Evolutionary conservation across 2,329 filamentous ascomycete species (phyloP).

Genomic region (Diaporthe velutina): DNA sequence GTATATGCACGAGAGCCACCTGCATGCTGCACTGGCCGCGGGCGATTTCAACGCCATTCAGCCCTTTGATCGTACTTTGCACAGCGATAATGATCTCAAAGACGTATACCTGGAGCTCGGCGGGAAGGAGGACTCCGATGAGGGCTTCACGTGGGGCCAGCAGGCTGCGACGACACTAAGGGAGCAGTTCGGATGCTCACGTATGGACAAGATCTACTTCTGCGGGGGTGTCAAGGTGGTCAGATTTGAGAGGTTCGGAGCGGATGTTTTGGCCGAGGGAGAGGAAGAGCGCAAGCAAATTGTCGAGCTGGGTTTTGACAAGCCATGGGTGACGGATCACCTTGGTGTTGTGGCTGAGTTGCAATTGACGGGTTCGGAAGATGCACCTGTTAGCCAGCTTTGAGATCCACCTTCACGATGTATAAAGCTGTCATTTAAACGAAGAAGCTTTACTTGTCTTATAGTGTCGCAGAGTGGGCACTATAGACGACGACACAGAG

Average conservation of each 20-base stretch:
- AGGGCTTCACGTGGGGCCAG: slow-evolving; percentile 70
- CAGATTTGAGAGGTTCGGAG: slow-evolving; percentile 62
- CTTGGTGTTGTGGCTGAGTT: slow-evolving; percentile 54
- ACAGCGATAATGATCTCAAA: slow-evolving; percentile 59
- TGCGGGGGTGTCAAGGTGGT: slow-evolving; percentile 51
- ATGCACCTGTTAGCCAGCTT: background rate
- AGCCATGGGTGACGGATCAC: slow-evolving; percentile 65
- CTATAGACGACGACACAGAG: no score
- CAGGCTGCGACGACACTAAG: slow-evolving; percentile 58
- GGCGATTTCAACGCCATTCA: slow-evolving; percentile 72
- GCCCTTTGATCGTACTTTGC: slow-evolving; percentile 62
- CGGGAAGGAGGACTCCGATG: slow-evolving; percentile 61
- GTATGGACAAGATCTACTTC: slow-evolving; percentile 72
- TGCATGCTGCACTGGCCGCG: slow-evolving; percentile 59
- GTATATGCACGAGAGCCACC: slow-evolving; percentile 54
- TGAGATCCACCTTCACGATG: background rate
- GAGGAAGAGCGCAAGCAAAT: slow-evolving; percentile 49
- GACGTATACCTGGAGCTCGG: slow-evolving; percentile 67
- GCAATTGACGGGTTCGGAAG: background rate
- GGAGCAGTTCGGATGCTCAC: slow-evolving; percentile 60
- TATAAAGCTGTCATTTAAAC: no score
- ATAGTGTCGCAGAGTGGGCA: no score
- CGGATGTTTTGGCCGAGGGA: slow-evolving; percentile 56
- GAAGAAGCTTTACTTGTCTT: no score
- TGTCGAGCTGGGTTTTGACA: slow-evolving; percentile 49